Conservation (phyloP, 202 grass and related monocot species). For the Miscanthus sacchariflorus region DNA sequence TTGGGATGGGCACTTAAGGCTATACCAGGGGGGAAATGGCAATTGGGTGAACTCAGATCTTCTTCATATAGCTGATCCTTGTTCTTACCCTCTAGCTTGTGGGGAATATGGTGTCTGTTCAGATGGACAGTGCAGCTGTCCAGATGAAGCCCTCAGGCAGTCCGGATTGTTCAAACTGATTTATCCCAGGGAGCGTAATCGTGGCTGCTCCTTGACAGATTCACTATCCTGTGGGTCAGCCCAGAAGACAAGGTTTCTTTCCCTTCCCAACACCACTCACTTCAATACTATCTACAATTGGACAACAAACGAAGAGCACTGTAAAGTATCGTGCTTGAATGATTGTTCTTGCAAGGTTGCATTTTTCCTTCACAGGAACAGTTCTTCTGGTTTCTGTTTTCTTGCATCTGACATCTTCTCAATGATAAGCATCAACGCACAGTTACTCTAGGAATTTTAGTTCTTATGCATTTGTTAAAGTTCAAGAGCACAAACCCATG, state of each 20-base stretch:
- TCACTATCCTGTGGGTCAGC: conserved; percentile 46
- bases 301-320: conserved; percentile 44
- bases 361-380: conserved; percentile 24
- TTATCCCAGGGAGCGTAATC: conserved; percentile 34
- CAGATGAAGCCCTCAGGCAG: conserved; percentile 13
- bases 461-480: conserved; percentile 55
- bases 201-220: conserved; percentile 15
- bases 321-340: conserved; percentile 52
- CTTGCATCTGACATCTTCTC: conserved; percentile 47
- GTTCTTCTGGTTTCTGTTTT: conserved; percentile 48
- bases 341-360: conserved; percentile 53
- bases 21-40: background rate
- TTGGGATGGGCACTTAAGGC: conserved; percentile 52
- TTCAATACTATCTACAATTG: conserved; percentile 47
- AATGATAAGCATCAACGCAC: conserved; percentile 20
- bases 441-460: conserved; percentile 22
- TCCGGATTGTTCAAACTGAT: conserved; percentile 32
- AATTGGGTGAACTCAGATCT: conserved; percentile 41
- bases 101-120: conserved; percentile 62
- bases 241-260: background rate
- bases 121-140: conserved; percentile 48
- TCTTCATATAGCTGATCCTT: conserved; percentile 39
- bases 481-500: conserved; percentile 17
- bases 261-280: conserved; percentile 35
- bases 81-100: conserved; percentile 56